Conservation (phyloP, 768 basidiomycete species). For the Sarcomyxa edulis region DNA sequence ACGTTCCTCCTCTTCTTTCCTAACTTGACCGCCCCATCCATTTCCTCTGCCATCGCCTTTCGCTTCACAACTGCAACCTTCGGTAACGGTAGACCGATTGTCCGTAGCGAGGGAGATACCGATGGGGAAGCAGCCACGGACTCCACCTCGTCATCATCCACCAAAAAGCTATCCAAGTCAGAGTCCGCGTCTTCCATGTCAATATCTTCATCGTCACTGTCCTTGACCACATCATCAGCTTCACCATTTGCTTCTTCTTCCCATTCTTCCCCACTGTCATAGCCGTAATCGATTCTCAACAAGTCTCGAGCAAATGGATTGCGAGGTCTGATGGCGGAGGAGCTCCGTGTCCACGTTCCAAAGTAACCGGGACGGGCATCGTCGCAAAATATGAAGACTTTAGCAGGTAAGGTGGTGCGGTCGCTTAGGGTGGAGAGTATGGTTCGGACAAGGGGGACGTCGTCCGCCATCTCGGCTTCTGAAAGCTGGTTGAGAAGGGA, state of each 20-base stretch:
- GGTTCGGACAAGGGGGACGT: conserved; percentile 62
- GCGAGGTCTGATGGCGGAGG: conserved; percentile 74
- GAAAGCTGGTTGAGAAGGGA: conserved; percentile 57
- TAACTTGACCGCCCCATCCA: conserved; percentile 38
- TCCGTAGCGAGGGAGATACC: conserved; percentile 29
- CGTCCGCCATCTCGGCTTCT: conserved; percentile 74
- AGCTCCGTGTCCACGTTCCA: conserved; percentile 90
- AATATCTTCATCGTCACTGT: conserved; percentile 59
- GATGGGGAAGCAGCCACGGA: conserved; percentile 56
- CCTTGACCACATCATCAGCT: conserved; percentile 71
- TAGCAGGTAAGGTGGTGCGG: conserved; percentile 60
- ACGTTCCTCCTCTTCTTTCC: conserved; percentile 75
- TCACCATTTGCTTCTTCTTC: conserved; percentile 81
- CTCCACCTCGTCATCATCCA: conserved; percentile 74
- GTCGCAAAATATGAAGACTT: conserved; percentile 77
- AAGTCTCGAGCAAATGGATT: conserved; percentile 79
- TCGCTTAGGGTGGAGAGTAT: conserved; percentile 59
- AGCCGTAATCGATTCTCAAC: conserved; percentile 77
- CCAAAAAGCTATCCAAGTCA: conserved; percentile 75
- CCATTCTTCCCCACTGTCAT: conserved; percentile 97
- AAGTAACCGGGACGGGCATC: conserved; percentile 90
- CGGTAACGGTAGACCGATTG: conserved; percentile 27
- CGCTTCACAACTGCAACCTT: too few species aligned
- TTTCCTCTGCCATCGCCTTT: conserved; percentile 56
- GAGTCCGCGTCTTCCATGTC: conserved; percentile 59